Percentiles rank a stretch among this genome's conserved stretches.
phyloP scores from a whole-genome alignment of 345 rosid species.

The Eutrema heterophyllum region DNA sequence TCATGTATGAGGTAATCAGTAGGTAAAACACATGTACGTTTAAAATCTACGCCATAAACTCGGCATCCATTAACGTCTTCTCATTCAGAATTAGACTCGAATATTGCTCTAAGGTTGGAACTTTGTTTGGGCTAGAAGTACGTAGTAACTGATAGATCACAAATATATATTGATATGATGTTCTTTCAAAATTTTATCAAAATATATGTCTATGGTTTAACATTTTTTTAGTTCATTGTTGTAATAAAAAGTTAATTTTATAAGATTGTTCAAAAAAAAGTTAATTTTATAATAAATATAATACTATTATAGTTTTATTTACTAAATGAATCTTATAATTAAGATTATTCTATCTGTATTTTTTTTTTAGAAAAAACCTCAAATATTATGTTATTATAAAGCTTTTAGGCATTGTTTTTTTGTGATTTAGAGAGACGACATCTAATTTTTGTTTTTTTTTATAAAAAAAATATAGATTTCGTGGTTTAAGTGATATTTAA shows the following conservation, averaged over 20 bases:
- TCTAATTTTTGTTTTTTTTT: not conserved
- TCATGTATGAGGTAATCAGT: not conserved
- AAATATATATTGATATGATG: not conserved
- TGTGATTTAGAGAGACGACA: not conserved
- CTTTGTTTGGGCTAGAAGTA: not conserved
- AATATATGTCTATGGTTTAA: too few relatives aligned
- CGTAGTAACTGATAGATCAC: not conserved
- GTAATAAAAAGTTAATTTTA: too few relatives aligned
- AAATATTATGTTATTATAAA: not conserved
- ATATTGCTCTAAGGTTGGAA: not conserved
- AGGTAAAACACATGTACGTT: not conserved
- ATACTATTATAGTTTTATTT: too few relatives aligned
- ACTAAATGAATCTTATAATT: too few relatives aligned
- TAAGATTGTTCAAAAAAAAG: too few relatives aligned
- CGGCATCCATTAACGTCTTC: not conserved
- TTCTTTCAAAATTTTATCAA: not conserved
- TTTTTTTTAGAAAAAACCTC: not conserved
- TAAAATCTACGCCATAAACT: not conserved
- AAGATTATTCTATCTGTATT: not conserved
- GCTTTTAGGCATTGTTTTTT: not conserved
- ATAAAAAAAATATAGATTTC: not conserved
- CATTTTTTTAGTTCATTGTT: too few relatives aligned
- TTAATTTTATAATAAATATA: too few relatives aligned
- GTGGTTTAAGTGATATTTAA: not conserved
- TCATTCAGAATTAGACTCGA: not conserved